Evolutionary conservation across 2,329 filamentous ascomycete genomes (phyloP).

Genomic region (Apiospora kogelbergensis): DNA sequence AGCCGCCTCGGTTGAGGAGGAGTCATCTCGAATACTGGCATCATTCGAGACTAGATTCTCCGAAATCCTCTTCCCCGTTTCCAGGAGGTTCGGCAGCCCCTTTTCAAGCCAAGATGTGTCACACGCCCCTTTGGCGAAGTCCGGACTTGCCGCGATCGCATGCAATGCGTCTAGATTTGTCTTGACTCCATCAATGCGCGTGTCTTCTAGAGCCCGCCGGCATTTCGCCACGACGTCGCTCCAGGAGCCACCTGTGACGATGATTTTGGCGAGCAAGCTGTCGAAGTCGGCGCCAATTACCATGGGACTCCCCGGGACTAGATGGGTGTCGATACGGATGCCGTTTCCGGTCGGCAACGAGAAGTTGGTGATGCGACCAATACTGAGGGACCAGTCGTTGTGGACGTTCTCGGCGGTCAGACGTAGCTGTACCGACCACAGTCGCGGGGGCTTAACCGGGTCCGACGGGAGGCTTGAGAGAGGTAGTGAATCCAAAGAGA

Average conservation of each 20-base stretch:
- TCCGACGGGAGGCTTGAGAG: slow-evolving; percentile 28
- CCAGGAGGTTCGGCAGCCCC: slow-evolving; percentile 37
- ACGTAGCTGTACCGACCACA: slow-evolving; percentile 54
- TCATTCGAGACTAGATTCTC: neutral
- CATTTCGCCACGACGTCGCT: slow-evolving; percentile 52
- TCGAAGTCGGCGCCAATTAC: slow-evolving; percentile 57
- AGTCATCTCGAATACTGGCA: too few species aligned
- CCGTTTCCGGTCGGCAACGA: slow-evolving; percentile 58
- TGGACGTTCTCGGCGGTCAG: slow-evolving; percentile 57
- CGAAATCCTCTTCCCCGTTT: slow-evolving; percentile 20
- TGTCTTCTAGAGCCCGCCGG: slow-evolving; percentile 54
- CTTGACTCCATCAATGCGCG: slow-evolving; percentile 54
- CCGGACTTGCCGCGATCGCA: slow-evolving; percentile 49
- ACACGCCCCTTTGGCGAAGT: slow-evolving; percentile 47
- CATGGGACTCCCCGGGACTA: slow-evolving; percentile 40
- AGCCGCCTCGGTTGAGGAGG: neutral
- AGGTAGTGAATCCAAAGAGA: slow-evolving; percentile 29
- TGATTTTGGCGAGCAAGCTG: slow-evolving; percentile 58
- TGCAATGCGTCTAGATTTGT: slow-evolving; percentile 57
- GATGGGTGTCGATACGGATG: slow-evolving; percentile 55
- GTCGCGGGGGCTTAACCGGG: slow-evolving; percentile 31
- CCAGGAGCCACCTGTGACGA: slow-evolving; percentile 55
- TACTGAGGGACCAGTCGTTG: slow-evolving; percentile 54
- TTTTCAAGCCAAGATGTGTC: slow-evolving; percentile 60
- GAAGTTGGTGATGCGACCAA: slow-evolving; percentile 57